Conservation (phyloP, 805 yeast species). For the Alloascoidea hylecoeti region DNA sequence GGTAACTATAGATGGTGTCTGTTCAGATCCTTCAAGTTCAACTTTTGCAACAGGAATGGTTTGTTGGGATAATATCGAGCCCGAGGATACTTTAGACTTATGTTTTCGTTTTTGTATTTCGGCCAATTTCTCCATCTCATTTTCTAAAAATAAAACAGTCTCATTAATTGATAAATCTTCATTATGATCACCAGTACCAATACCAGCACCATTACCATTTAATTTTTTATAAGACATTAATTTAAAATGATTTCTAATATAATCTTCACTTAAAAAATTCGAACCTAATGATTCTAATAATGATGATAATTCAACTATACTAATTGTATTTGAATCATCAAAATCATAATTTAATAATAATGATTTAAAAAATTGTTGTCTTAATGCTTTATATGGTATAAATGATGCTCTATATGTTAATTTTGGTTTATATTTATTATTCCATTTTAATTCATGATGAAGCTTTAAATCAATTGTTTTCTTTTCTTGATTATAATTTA, state of each 20-base stretch:
- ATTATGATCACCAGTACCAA: conserved; percentile 16
- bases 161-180: conserved; percentile 39
- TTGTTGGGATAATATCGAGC: background rate
- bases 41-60: conserved; percentile 1
- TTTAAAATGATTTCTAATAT: conserved; percentile 18
- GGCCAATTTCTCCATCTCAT: conserved; percentile 13
- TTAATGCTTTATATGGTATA: conserved; percentile 46
- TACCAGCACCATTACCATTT: no score
- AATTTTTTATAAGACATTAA: no score
- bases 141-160: conserved; percentile 35
- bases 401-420: conserved; percentile 49
- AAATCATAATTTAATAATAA: conserved; percentile 40
- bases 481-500: no score
- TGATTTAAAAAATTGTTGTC: conserved; percentile 58
- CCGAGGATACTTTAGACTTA: background rate
- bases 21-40: background rate
- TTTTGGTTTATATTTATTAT: conserved; percentile 31
- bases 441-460: conserved; percentile 11
- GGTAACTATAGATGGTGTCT: background rate
- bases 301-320: conserved; percentile 45
- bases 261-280: conserved; percentile 18
- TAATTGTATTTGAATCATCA: conserved; percentile 27
- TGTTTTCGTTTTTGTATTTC: background rate
- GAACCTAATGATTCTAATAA: conserved; percentile 56
- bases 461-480: background rate